Percentiles rank a stretch among this genome's conserved stretches.
Conservation (phyloP, 2,329 filamentous ascomycete species). For the Fusarium metavorans region DNA sequence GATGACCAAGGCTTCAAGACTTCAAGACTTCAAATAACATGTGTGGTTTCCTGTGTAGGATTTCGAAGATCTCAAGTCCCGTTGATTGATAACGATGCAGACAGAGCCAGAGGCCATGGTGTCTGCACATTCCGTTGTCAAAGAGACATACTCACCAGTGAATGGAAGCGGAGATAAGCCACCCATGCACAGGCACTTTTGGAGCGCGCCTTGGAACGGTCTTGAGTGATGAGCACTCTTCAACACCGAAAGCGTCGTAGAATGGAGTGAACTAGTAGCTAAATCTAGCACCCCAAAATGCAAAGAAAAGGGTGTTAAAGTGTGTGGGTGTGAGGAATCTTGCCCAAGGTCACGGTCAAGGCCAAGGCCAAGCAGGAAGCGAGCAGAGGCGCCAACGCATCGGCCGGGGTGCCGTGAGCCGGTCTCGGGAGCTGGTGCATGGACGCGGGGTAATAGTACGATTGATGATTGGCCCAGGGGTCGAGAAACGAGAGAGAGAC, state of each 20-base stretch:
- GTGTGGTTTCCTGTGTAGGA: background rate
- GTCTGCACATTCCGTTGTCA: background rate
- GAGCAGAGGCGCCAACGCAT: constrained; percentile 30
- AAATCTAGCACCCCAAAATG: constrained; percentile 4
- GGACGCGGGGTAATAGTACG: constrained; percentile 41
- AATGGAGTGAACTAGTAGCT: constrained; percentile 6
- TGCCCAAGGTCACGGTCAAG: constrained; percentile 15
- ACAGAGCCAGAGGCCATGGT: background rate
- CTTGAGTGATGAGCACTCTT: constrained; percentile 6
- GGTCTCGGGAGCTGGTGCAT: constrained; percentile 44
- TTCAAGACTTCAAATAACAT: background rate
- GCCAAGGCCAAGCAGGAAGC: constrained; percentile 15
- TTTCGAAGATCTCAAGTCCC: background rate
- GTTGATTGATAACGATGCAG: background rate
- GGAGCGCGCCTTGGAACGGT: background rate
- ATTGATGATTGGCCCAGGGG: constrained; percentile 32
- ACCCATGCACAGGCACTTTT: constrained; percentile 4
- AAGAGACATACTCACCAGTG: background rate
- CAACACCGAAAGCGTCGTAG: constrained; percentile 12
- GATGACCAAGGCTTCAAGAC: background rate
- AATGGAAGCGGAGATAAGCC: background rate
- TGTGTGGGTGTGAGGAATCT: constrained; percentile 21
- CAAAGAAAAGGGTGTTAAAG: constrained; percentile 17
- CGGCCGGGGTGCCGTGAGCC: constrained; percentile 43
- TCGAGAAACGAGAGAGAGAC: background rate